Evolutionary conservation across 75 land plant species (phyloP), one percentile per base, ranked within the genome.

Genomic region (Picea sitchensis): DNA sequence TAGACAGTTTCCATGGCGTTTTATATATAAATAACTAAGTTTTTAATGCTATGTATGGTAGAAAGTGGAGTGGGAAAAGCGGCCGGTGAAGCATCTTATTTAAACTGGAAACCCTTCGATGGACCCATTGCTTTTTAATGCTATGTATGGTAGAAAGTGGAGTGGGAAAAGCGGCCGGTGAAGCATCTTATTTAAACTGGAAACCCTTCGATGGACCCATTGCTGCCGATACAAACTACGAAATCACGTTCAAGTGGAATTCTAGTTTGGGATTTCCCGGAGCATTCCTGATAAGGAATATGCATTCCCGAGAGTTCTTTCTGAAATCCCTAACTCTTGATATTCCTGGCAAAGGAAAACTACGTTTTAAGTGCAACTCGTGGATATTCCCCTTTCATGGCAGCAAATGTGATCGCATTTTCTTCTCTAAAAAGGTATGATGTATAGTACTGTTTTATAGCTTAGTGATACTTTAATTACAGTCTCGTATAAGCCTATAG

Each of bases 241-340:
- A 26, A 14, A 30, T 83, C 23, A 75, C 57, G 12, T 86, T 86
- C 79, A 54, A 67, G 2, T 81, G 80, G 74, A 21, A 23, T 0
- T 2, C 41, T 11, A 71, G 67, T 3, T 80, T 83, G 59, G 87
- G 87, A 32, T 65, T 65, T 26, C 86, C 86, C 2, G 86, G 86
- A 8, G 87, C 86, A 20, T 17, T 86, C 21, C 12, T 83, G 17
- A 78, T 86, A 14, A 54, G 23, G 38, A 86, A 86, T n/a, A 13
- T 59, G 26, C 87, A 86, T 64, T 78, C 82, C 31, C 75, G 75
- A 30, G 82, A 86, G 86, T 84, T 86, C 78, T 84, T 63, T 8
- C 20, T 86, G 11, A 72, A 61, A 36, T 71, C 88, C 30, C 58
- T 86, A 15, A 74, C 82, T 13, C 61, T 86, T 13, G 44, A 38